phyloP scores from a whole-genome alignment of 148 eudicot species.

The Camellia granthamiana region DNA sequence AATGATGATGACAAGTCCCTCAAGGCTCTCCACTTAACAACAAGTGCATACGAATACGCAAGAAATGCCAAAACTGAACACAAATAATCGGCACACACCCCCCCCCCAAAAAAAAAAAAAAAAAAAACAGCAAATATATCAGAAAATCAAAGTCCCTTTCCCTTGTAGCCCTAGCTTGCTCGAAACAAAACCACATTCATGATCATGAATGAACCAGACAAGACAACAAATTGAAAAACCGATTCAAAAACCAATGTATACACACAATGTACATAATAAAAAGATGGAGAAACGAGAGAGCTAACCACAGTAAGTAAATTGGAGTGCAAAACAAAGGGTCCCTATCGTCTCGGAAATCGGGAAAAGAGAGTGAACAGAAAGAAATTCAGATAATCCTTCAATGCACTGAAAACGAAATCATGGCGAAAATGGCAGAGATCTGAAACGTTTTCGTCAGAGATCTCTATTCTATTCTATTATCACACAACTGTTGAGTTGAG shows the following conservation, averaged over 20 bases:
- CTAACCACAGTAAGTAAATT: background rate
- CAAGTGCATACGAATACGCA: slow-evolving; percentile 5
- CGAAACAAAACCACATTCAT: background rate
- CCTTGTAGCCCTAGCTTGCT: no score
- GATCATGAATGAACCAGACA: background rate
- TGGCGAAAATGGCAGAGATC: slow-evolving; percentile 27
- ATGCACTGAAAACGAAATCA: slow-evolving; percentile 42
- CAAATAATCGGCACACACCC: background rate
- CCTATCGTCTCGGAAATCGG: slow-evolving; percentile 21
- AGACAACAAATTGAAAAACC: background rate
- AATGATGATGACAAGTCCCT: background rate
- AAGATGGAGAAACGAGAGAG: background rate
- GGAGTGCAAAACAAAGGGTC: slow-evolving; percentile 1
- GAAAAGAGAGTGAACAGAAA: slow-evolving; percentile 9
- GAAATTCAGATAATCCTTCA: slow-evolving; percentile 17
- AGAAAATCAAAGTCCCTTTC: no score
- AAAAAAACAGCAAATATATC: background rate
- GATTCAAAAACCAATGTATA: background rate
- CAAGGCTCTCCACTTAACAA: background rate
- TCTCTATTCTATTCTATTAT: background rate
- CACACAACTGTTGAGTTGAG: no score
- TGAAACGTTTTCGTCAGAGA: slow-evolving; percentile 18
- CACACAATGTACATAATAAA: no score
- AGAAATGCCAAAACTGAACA: slow-evolving; percentile 17
- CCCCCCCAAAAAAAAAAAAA: background rate